Percentiles rank a stretch among this genome's conserved stretches.
These are phyloP conservation scores for Carex cristatella DNA, from an alignment of 176 grass and related monocot species.

Conservation along the genomic window DNA sequence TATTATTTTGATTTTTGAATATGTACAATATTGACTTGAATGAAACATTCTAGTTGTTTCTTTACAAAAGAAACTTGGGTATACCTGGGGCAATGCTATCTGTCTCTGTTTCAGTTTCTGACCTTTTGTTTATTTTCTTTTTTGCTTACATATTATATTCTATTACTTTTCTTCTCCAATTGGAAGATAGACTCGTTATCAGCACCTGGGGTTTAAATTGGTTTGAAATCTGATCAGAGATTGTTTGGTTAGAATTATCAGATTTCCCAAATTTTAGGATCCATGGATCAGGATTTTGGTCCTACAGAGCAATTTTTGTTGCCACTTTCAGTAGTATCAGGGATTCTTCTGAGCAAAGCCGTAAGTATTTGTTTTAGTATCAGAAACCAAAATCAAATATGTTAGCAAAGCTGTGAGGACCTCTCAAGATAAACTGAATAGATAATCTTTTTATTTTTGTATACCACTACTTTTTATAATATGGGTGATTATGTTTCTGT, in stretches of 20 bases:
- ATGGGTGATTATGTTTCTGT: not conserved
- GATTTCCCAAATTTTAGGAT: not conserved
- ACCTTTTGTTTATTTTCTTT: not conserved
- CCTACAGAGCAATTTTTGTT: constrained; percentile 27
- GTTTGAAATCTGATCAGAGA: not conserved
- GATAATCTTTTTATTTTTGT: not conserved
- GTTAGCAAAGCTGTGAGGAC: not conserved
- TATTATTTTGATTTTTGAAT: not conserved
- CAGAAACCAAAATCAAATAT: not conserved
- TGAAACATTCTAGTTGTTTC: not conserved
- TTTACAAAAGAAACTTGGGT: not conserved
- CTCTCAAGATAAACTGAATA: not conserved
- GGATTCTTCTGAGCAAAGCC: constrained; percentile 35
- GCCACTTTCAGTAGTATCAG: constrained; percentile 28
- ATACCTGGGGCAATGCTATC: not conserved
- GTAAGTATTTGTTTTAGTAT: constrained; percentile 17
- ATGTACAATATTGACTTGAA: not conserved
- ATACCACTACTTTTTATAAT: not conserved
- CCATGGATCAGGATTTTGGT: constrained; percentile 32
- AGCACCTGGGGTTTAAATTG: not conserved
- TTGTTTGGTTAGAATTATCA: not conserved
- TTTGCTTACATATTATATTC: not conserved
- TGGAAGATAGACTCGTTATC: not conserved
- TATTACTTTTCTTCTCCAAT: not conserved
- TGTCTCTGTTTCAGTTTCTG: not conserved